A percentile compares a stretch with the other conserved stretches of the same genome.
Evolutionary conservation across 139 green algal genomes (phyloP).

Genomic region (Zygnema circumcarinatum): DNA sequence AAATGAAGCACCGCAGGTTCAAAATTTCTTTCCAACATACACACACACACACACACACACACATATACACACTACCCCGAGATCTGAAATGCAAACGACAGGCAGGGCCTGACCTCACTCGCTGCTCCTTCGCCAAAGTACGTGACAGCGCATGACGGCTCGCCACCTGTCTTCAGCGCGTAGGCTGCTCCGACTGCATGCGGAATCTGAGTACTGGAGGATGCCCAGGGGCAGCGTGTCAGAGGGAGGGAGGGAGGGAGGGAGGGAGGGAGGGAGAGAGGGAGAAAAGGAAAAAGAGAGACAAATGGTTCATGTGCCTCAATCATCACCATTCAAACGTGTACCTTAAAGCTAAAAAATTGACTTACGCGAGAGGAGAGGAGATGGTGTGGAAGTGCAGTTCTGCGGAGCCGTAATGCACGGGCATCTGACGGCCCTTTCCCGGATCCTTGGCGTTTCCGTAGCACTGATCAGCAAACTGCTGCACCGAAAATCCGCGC

Average conservation of each 20-base stretch:
- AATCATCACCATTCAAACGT: too few species aligned
- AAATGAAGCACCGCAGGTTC: too few species aligned
- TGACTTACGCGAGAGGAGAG: slow-evolving; percentile 74
- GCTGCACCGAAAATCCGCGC: slow-evolving; percentile 78
- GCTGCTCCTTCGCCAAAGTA: slow-evolving; percentile 78
- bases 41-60: not conserved
- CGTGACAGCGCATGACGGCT: not conserved
- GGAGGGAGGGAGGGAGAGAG: not conserved
- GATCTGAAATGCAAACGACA: not conserved
- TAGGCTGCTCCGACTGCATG: slow-evolving; percentile 92
- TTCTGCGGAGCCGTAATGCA: slow-evolving; percentile 86
- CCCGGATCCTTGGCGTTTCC: slow-evolving; percentile 79
- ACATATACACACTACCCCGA: not conserved
- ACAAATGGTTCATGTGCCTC: too few species aligned
- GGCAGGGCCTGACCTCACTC: slow-evolving; percentile 67
- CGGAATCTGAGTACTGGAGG: slow-evolving; percentile 91
- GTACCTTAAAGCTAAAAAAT: too few species aligned
- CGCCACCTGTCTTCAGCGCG: slow-evolving; percentile 75
- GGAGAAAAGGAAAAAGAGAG: not conserved
- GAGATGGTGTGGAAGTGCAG: slow-evolving; percentile 91
- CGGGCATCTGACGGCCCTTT: slow-evolving; percentile 90
- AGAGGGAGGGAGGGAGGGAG: not conserved
- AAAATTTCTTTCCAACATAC: too few species aligned
- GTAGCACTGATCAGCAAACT: slow-evolving; percentile 92
- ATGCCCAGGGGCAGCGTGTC: not conserved